Evolutionary conservation across 768 basidiomycete genomes (phyloP).

Genomic region (Suillus spraguei): DNA sequence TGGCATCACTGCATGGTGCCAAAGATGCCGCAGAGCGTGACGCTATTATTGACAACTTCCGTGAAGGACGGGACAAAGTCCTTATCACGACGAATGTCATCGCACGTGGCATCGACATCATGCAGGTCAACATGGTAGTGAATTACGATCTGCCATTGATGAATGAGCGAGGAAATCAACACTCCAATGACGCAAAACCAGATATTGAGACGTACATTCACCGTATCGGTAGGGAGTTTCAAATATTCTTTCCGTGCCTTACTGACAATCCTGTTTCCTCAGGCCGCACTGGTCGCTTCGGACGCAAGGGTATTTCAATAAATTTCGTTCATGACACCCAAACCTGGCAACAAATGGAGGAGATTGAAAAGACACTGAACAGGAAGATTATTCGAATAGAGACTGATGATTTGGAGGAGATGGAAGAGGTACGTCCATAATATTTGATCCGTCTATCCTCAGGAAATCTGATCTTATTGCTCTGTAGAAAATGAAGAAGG

Average conservation of each 20-base stretch:
- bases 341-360: conserved; percentile 89
- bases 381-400: conserved; percentile 84
- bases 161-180: conserved; percentile 60
- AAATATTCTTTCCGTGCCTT: not conserved
- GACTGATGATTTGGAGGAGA: conserved; percentile 88
- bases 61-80: conserved; percentile 95
- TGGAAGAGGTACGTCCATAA: conserved; percentile 76
- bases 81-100: conserved; percentile 99
- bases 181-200: conserved; percentile 56
- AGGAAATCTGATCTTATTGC: conserved; percentile 4
- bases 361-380: conserved; percentile 79
- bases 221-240: conserved; percentile 75
- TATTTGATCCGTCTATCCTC: not conserved
- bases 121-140: conserved; percentile 99
- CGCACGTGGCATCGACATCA: conserved; percentile 96
- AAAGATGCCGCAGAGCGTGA: conserved; percentile 92
- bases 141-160: conserved; percentile 95
- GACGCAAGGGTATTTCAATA: conserved; percentile 94
- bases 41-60: conserved; percentile 90
- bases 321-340: conserved; percentile 93
- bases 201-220: conserved; percentile 98
- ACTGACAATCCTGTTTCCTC: conserved; percentile 12
- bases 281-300: conserved; percentile 98
- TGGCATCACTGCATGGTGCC: conserved; percentile 93
- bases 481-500: conserved; percentile 79